Percentiles rank a stretch among this genome's conserved stretches.
Conservation (phyloP, 1,284 basidiomycete species). For the Heterobasidion occidentale region DNA sequence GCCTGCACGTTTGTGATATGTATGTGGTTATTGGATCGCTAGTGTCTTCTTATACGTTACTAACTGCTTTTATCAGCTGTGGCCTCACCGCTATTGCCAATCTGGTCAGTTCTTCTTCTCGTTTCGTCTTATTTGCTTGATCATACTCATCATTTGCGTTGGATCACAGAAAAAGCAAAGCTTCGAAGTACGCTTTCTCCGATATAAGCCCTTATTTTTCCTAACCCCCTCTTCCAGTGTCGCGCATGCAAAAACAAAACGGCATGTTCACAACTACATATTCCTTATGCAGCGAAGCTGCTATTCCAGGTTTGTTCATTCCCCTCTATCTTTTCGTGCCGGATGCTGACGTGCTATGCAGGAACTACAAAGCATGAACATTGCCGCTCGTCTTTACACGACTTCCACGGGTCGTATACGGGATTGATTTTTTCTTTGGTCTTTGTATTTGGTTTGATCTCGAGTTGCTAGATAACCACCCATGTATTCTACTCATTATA, state of each 20-base stretch:
- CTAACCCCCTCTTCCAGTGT: constrained; percentile 38
- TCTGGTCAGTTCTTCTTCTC: constrained; percentile 37
- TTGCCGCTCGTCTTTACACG: constrained; percentile 77
- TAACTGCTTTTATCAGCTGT: constrained; percentile 45
- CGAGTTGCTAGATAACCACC: constrained; percentile 9
- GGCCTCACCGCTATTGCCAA: constrained; percentile 94
- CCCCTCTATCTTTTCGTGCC: background rate
- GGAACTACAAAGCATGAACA: constrained; percentile 91
- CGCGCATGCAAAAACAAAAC: constrained; percentile 95
- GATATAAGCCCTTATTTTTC: background rate
- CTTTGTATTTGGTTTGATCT: constrained; percentile 9
- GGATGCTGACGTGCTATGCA: constrained; percentile 17
- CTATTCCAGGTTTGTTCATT: constrained; percentile 71
- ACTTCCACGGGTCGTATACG: constrained; percentile 77
- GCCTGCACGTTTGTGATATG: constrained; percentile 95
- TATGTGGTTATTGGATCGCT: constrained; percentile 29
- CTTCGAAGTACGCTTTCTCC: constrained; percentile 47
- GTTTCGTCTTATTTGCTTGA: constrained; percentile 4
- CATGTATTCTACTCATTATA: constrained; percentile 44
- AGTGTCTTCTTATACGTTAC: background rate
- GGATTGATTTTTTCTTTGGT: constrained; percentile 33
- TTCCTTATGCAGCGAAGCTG: constrained; percentile 88
- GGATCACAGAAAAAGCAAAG: constrained; percentile 72
- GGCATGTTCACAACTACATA: constrained; percentile 83
- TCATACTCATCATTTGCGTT: background rate